Conservation (phyloP, 2,329 filamentous ascomycete genomes). For the Alternaria longipes region DNA sequence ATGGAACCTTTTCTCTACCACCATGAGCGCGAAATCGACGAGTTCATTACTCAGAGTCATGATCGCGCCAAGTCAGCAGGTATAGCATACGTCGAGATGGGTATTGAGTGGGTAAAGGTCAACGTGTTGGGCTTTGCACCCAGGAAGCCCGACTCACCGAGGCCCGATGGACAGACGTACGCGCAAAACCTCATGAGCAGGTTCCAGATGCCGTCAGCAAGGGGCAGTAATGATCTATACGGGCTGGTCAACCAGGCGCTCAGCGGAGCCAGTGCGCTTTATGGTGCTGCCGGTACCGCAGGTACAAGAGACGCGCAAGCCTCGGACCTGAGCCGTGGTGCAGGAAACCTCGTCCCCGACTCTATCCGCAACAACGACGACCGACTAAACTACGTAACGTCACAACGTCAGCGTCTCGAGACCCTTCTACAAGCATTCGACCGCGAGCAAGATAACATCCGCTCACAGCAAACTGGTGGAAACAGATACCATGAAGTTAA, state of each 20-base stretch:
- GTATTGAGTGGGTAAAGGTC: conserved; percentile 69
- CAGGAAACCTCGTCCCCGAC: conserved; percentile 72
- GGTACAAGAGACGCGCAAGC: conserved; percentile 54
- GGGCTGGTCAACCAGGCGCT: conserved; percentile 79
- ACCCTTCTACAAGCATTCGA: conserved; percentile 81
- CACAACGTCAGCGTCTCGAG: conserved; percentile 80
- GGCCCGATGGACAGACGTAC: conserved; percentile 66
- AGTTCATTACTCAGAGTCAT: conserved; percentile 84
- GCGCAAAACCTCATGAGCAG: conserved; percentile 83
- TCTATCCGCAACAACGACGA: conserved; percentile 72
- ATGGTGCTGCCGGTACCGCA: conserved; percentile 38
- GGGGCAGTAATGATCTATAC: conserved; percentile 76
- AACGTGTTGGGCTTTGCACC: conserved; percentile 81
- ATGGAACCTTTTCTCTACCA: conserved; percentile 87
- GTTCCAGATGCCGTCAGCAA: conserved; percentile 81
- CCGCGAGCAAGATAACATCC: conserved; percentile 74
- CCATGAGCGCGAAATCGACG: conserved; percentile 89
- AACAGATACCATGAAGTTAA: conserved; percentile 56
- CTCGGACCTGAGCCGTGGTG: conserved; percentile 64
- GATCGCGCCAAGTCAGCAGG: conserved; percentile 80
- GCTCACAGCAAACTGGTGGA: conserved; percentile 52
- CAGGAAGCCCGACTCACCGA: conserved; percentile 51
- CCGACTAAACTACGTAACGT: conserved; percentile 75
- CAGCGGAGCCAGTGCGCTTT: conserved; percentile 65
- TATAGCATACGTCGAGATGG: conserved; percentile 63